Conservation (phyloP, 257 asterid genomes). For the Ajuga chamaepitys region DNA sequence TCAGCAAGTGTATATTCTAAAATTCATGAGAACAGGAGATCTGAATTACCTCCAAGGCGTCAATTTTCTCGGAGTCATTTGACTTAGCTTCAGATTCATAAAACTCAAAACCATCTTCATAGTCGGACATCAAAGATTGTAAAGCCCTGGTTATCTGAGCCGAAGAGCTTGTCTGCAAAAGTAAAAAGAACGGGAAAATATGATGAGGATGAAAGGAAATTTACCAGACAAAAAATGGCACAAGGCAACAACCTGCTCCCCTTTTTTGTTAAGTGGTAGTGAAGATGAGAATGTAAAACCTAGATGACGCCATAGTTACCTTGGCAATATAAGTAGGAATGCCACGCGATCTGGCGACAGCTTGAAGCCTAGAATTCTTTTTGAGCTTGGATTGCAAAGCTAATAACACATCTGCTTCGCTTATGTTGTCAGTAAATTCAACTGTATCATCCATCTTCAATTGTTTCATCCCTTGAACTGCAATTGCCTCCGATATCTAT, state of each 20-base stretch:
- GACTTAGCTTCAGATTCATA: constrained; percentile 58
- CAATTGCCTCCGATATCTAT: constrained; percentile 81
- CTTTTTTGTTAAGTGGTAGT: neutral
- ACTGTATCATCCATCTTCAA: constrained; percentile 43
- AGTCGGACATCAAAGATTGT: constrained; percentile 51
- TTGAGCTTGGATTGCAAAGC: constrained; percentile 89
- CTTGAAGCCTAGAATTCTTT: constrained; percentile 90
- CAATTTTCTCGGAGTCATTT: constrained; percentile 68
- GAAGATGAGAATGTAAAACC: neutral
- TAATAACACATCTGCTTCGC: constrained; percentile 82
- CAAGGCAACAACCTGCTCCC: constrained; percentile 6
- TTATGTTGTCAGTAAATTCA: constrained; percentile 82
- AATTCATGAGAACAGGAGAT: neutral
- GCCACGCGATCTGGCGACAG: constrained; percentile 82
- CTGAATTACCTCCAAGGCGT: constrained; percentile 83
- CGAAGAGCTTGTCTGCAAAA: constrained; percentile 59
- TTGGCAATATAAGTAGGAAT: constrained; percentile 75
- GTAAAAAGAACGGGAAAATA: neutral
- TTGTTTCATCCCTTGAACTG: constrained; percentile 77
- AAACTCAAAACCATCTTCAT: constrained; percentile 50
- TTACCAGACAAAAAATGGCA: constrained; percentile 6
- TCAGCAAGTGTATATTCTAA: neutral
- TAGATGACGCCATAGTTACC: constrained; percentile 31
- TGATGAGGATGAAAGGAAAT: neutral
- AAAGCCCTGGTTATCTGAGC: constrained; percentile 62